Percentiles rank a stretch among this genome's conserved stretches.
These are phyloP conservation scores for Glebionis coronaria DNA, from an alignment of 129 eudicot genomes.

Conservation along the genomic window DNA sequence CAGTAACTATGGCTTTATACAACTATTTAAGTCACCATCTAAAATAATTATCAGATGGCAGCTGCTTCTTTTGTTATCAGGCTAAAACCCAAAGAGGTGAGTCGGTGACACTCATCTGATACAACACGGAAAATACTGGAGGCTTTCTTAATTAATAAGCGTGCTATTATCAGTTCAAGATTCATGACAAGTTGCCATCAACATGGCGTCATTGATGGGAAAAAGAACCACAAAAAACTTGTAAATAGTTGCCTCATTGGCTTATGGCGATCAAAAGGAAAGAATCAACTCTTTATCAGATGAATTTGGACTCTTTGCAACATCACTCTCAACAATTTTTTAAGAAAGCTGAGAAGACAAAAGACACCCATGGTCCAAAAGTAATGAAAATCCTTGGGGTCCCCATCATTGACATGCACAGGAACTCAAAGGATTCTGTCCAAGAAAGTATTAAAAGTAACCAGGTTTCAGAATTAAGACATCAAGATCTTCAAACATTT, in stretches of 20 bases:
- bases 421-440: too few species aligned
- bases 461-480: too few species aligned
- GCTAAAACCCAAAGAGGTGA: too few species aligned
- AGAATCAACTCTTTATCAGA: slow-evolving; percentile 37
- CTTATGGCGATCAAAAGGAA: slow-evolving; percentile 30
- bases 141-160: slow-evolving; percentile 16
- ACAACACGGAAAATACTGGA: slow-evolving; percentile 26
- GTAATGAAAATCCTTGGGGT: too few species aligned
- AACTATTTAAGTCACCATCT: too few species aligned
- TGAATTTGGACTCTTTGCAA: slow-evolving; percentile 64
- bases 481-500: too few species aligned
- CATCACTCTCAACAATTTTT: slow-evolving; percentile 55
- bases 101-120: too few species aligned
- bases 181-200: slow-evolving; percentile 7
- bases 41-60: too few species aligned
- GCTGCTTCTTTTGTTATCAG: too few species aligned
- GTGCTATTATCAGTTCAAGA: slow-evolving; percentile 14
- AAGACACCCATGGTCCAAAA: not conserved
- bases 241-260: slow-evolving; percentile 40
- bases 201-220: slow-evolving; percentile 10
- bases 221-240: slow-evolving; percentile 19
- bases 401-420: too few species aligned
- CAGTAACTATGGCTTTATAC: too few species aligned
- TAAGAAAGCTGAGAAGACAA: slow-evolving; percentile 35
- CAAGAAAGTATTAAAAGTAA: too few species aligned